Percentiles rank a stretch among this genome's conserved stretches.
These are phyloP conservation scores for Neopestalotiopsis rosae DNA, from an alignment of 2,329 filamentous ascomycete genomes.

Conservation along the genomic window DNA sequence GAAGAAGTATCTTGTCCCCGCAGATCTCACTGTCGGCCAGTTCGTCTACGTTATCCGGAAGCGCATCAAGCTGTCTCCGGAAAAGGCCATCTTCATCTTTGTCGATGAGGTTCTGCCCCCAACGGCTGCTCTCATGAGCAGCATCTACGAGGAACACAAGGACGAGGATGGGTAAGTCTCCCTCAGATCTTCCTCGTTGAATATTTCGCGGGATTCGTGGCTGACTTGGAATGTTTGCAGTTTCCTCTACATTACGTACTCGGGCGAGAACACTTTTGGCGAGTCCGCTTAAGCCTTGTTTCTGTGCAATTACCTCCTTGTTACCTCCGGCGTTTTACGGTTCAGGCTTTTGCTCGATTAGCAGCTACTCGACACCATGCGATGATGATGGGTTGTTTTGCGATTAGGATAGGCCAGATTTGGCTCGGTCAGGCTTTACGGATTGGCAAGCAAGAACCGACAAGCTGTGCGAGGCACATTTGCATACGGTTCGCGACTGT, in stretches of 20 bases:
- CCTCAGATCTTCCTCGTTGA: constrained; percentile 21
- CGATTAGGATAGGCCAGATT: constrained; percentile 9
- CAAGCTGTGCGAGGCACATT: neutral
- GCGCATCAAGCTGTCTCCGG: constrained; percentile 98
- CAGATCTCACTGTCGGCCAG: constrained; percentile 97
- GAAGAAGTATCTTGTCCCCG: constrained; percentile 99
- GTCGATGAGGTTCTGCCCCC: constrained; percentile 97
- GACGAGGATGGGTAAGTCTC: constrained; percentile 68
- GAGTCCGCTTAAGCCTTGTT: constrained; percentile 41
- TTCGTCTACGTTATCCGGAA: constrained; percentile 99
- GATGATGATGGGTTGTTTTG: constrained; percentile 9
- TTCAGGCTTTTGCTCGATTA: constrained; percentile 17
- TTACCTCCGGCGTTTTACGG: constrained; percentile 20
- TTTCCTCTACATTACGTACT: constrained; percentile 99
- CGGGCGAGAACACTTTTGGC: constrained; percentile 98
- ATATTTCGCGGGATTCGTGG: neutral
- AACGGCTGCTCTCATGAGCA: constrained; percentile 97
- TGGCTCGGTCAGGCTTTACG: neutral
- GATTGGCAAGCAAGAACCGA: neutral
- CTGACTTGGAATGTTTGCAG: constrained; percentile 47
- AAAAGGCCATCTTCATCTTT: constrained; percentile 99
- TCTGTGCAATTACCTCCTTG: constrained; percentile 8
- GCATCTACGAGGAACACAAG: constrained; percentile 99
- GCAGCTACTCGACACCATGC: constrained; percentile 5
- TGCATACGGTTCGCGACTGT: neutral